Evolutionary conservation across 257 asterid genomes (phyloP).

Genomic region (Lantana camara): DNA sequence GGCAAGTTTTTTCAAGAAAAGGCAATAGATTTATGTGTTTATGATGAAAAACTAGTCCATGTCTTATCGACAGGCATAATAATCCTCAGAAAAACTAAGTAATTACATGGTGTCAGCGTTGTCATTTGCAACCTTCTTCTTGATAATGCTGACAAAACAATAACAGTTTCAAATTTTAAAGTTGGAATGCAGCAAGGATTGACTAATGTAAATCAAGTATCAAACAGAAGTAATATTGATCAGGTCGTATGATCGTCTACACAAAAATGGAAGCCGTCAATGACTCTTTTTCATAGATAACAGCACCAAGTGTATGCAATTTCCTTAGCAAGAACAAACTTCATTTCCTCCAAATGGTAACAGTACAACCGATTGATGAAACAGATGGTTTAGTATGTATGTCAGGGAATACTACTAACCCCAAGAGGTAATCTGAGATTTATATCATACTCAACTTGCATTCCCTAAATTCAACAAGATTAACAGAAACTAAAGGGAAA

Average conservation of each 20-base stretch:
- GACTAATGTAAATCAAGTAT: not conserved
- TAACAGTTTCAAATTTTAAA: not conserved
- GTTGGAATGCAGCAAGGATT: not conserved
- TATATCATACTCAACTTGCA: not conserved
- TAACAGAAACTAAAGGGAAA: not conserved
- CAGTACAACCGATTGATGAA: not conserved
- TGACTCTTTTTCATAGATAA: too few relatives aligned
- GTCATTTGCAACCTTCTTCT: too few relatives aligned
- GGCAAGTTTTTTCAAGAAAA: not conserved
- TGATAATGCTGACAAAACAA: too few relatives aligned
- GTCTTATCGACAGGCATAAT: conserved; percentile 11
- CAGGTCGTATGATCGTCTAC: not conserved
- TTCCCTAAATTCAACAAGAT: not conserved
- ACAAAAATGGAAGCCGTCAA: too few relatives aligned
- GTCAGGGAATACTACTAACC: not conserved
- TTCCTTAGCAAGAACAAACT: not conserved
- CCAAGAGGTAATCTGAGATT: not conserved
- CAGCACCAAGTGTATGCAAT: not conserved
- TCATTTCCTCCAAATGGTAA: not conserved
- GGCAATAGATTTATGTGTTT: not conserved
- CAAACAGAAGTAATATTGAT: not conserved
- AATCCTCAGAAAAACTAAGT: not conserved
- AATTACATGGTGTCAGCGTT: too few relatives aligned
- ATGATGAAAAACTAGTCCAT: not conserved
- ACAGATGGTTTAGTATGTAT: not conserved